Evolutionary conservation across 192 early-diverging fungal species (phyloP).

Genomic region (Allomyces macrogynus): DNA sequence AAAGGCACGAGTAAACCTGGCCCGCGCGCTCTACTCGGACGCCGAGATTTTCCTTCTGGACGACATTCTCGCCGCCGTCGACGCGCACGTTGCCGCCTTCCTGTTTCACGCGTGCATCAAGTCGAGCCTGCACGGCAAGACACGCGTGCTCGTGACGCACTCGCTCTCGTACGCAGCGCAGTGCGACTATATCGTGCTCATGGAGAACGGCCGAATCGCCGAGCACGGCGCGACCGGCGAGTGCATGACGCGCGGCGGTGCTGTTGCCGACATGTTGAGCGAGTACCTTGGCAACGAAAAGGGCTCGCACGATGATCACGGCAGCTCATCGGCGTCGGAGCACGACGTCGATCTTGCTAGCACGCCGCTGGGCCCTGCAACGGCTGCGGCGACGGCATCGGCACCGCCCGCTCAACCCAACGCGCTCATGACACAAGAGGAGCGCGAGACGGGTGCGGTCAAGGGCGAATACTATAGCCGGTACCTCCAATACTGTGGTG

Average conservation of each 20-base stretch:
- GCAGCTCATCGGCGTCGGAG: no score
- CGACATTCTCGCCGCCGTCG: constrained; percentile 73
- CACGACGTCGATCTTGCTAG: no score
- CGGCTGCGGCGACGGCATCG: neutral
- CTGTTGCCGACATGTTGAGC: neutral
- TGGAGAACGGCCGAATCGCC: constrained; percentile 48
- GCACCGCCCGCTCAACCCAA: neutral
- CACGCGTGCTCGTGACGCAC: constrained; percentile 69
- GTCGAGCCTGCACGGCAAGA: constrained; percentile 40
- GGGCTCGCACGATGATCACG: neutral
- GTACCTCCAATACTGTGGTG: neutral
- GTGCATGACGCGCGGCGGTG: constrained; percentile 38
- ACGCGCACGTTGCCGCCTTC: constrained; percentile 39
- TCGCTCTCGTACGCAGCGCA: constrained; percentile 50
- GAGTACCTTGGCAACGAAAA: neutral
- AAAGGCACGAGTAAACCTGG: constrained; percentile 39
- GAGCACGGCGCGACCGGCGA: constrained; percentile 45
- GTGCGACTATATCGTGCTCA: constrained; percentile 44
- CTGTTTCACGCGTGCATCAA: constrained; percentile 54
- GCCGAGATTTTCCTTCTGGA: constrained; percentile 62
- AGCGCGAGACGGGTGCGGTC: neutral
- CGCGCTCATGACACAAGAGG: neutral
- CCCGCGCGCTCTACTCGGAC: constrained; percentile 52
- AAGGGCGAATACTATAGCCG: neutral
- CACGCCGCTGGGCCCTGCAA: neutral